phyloP scores from a whole-genome alignment of 768 basidiomycete genomes.

The Mycena haematopus region DNA sequence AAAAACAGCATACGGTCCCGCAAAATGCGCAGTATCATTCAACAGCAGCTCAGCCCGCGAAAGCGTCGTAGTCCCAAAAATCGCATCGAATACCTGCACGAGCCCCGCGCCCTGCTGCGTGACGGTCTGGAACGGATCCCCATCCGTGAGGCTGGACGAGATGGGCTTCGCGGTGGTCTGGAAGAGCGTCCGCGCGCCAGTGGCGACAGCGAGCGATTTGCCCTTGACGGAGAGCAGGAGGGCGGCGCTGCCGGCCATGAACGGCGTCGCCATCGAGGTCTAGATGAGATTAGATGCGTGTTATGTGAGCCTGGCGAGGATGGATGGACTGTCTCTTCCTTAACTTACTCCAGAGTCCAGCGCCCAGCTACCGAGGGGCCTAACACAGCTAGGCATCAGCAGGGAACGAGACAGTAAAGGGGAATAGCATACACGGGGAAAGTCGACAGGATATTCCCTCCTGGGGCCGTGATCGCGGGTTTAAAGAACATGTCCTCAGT shows the following conservation, averaged over 20 bases:
- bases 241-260: slow-evolving; percentile 49
- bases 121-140: slow-evolving; percentile 41
- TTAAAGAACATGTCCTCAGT: slow-evolving; percentile 50
- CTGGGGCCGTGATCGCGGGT: slow-evolving; percentile 17
- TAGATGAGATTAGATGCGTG: slow-evolving; percentile 29
- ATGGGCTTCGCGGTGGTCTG: slow-evolving; percentile 17
- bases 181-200: neutral
- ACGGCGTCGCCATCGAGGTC: slow-evolving; percentile 51
- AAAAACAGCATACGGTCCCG: slow-evolving; percentile 29
- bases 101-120: slow-evolving; percentile 46
- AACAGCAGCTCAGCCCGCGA: slow-evolving; percentile 51
- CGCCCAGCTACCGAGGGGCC: slow-evolving; percentile 46
- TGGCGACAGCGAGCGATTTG: slow-evolving; percentile 43
- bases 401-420: slow-evolving; percentile 54
- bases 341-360: slow-evolving; percentile 45
- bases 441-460: slow-evolving; percentile 44
- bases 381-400: slow-evolving; percentile 53
- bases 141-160: slow-evolving; percentile 25
- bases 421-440: slow-evolving; percentile 53
- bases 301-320: neutral
- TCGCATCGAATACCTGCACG: slow-evolving; percentile 50
- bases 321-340: too few relatives aligned
- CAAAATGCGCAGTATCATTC: slow-evolving; percentile 48
- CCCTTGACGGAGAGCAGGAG: slow-evolving; percentile 48
- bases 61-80: slow-evolving; percentile 45